A percentile compares a stretch with the other conserved stretches of the same genome.
These are phyloP conservation scores for Myriosclerotinia duriaeana DNA, from an alignment of 2,329 filamentous ascomycete genomes.

Conservation along the genomic window DNA sequence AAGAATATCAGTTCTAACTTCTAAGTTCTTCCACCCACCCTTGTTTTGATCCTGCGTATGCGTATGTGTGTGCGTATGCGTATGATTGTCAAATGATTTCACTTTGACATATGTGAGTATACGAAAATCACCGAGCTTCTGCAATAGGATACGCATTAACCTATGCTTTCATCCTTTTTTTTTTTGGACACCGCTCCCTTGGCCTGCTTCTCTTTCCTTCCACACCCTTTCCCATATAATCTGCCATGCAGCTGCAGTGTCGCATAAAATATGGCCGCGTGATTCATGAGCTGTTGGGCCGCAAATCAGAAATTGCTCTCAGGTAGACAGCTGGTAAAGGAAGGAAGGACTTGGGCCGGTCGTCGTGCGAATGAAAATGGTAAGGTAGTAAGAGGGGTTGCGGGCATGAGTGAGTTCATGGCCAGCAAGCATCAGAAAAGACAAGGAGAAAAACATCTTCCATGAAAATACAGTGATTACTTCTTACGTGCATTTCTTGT, in stretches of 20 bases:
- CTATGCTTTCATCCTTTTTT: slow-evolving; percentile 1
- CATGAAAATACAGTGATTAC: neutral
- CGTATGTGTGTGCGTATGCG: neutral
- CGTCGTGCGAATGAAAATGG: slow-evolving; percentile 8
- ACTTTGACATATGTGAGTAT: slow-evolving; percentile 14
- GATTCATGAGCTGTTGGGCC: slow-evolving; percentile 24
- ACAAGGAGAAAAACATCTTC: neutral
- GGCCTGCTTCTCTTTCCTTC: slow-evolving; percentile 16
- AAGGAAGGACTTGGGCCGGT: slow-evolving; percentile 22
- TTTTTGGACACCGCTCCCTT: slow-evolving; percentile 14
- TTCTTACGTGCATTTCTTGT: slow-evolving; percentile 16
- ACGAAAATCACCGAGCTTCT: slow-evolving; percentile 16
- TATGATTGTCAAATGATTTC: slow-evolving; percentile 16
- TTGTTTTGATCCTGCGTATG: slow-evolving; percentile 16
- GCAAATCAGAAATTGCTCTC: slow-evolving; percentile 18
- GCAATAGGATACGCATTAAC: slow-evolving; percentile 13
- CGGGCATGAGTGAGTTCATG: slow-evolving; percentile 4
- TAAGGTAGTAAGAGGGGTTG: slow-evolving; percentile 5
- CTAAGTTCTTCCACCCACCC: slow-evolving; percentile 13
- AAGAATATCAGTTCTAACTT: no score
- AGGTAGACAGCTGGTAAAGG: slow-evolving; percentile 22
- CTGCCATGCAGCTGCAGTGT: slow-evolving; percentile 24
- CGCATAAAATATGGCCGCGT: slow-evolving; percentile 21
- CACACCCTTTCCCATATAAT: slow-evolving; percentile 17
- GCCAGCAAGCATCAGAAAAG: slow-evolving; percentile 15